Percentiles rank a stretch among this genome's conserved stretches.
phyloP scores from a whole-genome alignment of 106 monocot genomes.

The Hemerocallis citrina region DNA sequence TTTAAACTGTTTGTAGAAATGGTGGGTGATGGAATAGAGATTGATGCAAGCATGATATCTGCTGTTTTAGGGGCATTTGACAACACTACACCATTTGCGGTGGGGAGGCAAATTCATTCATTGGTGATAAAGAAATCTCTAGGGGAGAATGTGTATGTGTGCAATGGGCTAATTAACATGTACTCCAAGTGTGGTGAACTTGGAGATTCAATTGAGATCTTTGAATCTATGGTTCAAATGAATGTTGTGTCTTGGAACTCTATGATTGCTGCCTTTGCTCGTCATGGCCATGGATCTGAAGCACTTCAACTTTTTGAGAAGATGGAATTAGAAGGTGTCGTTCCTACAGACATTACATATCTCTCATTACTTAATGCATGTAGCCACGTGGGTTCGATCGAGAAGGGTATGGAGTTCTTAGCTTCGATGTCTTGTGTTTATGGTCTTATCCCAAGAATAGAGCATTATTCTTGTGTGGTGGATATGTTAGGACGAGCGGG shows the following conservation, averaged over 20 bases:
- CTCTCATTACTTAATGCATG: slow-evolving; percentile 83
- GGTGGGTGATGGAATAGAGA: slow-evolving; percentile 19
- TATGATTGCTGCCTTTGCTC: slow-evolving; percentile 65
- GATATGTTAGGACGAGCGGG: slow-evolving; percentile 90
- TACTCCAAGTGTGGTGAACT: slow-evolving; percentile 84
- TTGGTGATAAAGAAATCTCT: slow-evolving; percentile 48
- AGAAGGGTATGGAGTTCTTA: slow-evolving; percentile 58
- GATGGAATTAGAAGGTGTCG: slow-evolving; percentile 41
- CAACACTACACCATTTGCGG: slow-evolving; percentile 28
- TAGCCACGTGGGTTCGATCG: slow-evolving; percentile 57
- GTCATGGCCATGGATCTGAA: slow-evolving; percentile 56
- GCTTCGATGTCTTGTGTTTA: slow-evolving; percentile 33
- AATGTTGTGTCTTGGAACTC: slow-evolving; percentile 87
- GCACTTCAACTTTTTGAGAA: slow-evolving; percentile 52
- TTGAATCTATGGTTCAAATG: slow-evolving; percentile 31
- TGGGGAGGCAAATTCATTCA: slow-evolving; percentile 75
- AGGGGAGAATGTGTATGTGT: slow-evolving; percentile 38
- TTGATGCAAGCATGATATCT: slow-evolving; percentile 58
- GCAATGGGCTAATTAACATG: slow-evolving; percentile 93
- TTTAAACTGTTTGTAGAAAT: slow-evolving; percentile 45
- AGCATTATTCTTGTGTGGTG: slow-evolving; percentile 87
- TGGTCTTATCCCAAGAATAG: slow-evolving; percentile 34
- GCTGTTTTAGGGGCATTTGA: slow-evolving; percentile 81
- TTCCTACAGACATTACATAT: slow-evolving; percentile 70
- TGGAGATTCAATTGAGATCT: slow-evolving; percentile 34